phyloP scores from a whole-genome alignment of 306 rosid genomes.

The Hippophae rhamnoides region DNA sequence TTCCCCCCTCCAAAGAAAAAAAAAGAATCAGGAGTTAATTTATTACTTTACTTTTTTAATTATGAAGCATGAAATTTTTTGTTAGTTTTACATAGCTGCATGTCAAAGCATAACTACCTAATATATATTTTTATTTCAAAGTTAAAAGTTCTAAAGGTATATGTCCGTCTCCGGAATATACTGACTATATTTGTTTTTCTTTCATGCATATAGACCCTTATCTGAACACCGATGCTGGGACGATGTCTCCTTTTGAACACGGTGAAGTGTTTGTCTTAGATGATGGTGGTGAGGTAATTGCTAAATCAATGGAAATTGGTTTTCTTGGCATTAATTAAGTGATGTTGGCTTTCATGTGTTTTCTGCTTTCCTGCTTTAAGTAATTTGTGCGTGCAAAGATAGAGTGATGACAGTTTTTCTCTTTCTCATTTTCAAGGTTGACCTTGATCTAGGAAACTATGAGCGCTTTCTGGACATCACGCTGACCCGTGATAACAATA shows the following conservation, averaged over 20 bases:
- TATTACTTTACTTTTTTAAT: too few relatives aligned
- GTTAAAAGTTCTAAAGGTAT: too few relatives aligned
- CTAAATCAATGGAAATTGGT: not conserved
- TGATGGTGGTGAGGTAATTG: slow-evolving; percentile 77
- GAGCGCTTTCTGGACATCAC: slow-evolving; percentile 73
- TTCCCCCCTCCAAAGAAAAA: too few relatives aligned
- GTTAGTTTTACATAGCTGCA: too few relatives aligned
- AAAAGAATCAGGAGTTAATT: too few relatives aligned
- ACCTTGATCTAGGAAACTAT: slow-evolving; percentile 89
- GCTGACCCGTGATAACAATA: slow-evolving; percentile 73
- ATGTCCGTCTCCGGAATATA: too few relatives aligned
- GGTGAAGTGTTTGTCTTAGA: slow-evolving; percentile 85
- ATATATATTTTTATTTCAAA: too few relatives aligned
- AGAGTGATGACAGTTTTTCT: slow-evolving; percentile 7
- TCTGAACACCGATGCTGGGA: slow-evolving; percentile 81
- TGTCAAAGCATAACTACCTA: too few relatives aligned
- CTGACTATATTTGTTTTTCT: not conserved
- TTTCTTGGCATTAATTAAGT: slow-evolving; percentile 2
- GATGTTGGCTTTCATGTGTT: not conserved
- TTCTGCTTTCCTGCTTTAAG: not conserved
- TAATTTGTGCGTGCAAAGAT: not conserved
- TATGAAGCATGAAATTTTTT: too few relatives aligned
- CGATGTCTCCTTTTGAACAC: slow-evolving; percentile 87
- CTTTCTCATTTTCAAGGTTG: slow-evolving; percentile 43
- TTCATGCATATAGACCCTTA: slow-evolving; percentile 55